Evolutionary conservation across 2,329 filamentous ascomycete species (phyloP), one percentile per base, ranked within the genome.

Genomic region (Thielaviopsis musarum): DNA sequence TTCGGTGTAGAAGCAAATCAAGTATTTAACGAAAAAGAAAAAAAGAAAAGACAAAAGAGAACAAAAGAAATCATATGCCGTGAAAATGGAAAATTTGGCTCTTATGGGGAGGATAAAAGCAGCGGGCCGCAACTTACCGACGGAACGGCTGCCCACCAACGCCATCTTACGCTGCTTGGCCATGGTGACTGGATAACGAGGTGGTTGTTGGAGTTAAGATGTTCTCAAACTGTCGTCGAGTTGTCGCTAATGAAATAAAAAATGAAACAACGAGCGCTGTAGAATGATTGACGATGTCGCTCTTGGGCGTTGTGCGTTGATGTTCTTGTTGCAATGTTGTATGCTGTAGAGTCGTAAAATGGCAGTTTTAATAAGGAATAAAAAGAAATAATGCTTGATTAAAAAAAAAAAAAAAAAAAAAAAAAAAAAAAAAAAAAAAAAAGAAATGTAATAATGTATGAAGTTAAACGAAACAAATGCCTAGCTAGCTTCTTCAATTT

Each of bases 131-230:
- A 53, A 72, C 75, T 61, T 67, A 79, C 77, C 77, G 69, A 96
- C 91, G 63, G 91, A 93, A 68, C 91, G 84, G 75, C 88, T 94
- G 75, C 91, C 91, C 64, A 96, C 89, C 73, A 96, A 91, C 73
- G 91, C 91, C 71, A 96, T 86, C 79, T 96, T 96, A 68, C 91
- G 81, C 74, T 95, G 90, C 74, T 95, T 95, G 61, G 83, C 60
- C 60, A 81, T 54, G 84, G 74, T 62, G 19, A 30, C 21, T 52
- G 26, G 24, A 38, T 30, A 59, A 17, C 10, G 38, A 22, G 34
- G 41, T 34, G 26, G n/a, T 19, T 6, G 41, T 48, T 48, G 13
- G 41, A 48, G n/a, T 5, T 48, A 15, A 28, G 26, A 34, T 10
- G 30, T n/a, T 9, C n/a, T 19, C n/a, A 10, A 10, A 7, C 7